Conservation (phyloP, 2,329 filamentous ascomycete genomes). For the Ceratocystis diversiconidia region DNA sequence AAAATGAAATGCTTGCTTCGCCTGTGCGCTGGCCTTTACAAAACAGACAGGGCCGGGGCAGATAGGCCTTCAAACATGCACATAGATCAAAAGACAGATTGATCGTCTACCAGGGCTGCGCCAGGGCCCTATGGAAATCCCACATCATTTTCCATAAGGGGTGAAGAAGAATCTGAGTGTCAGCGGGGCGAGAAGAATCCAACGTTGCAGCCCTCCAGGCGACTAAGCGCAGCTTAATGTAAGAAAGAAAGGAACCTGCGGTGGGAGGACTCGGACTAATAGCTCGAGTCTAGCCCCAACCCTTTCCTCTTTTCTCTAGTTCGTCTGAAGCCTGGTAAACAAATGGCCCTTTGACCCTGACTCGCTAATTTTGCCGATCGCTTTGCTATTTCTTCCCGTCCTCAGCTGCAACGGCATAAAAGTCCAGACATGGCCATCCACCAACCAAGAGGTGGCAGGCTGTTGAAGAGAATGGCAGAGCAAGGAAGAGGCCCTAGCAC, state of each 20-base stretch:
- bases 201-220: too few species aligned
- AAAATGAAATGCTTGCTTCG: not conserved
- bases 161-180: not conserved
- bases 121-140: not conserved
- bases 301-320: too few species aligned
- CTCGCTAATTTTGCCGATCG: constrained; percentile 1
- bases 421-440: not conserved
- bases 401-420: not conserved
- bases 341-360: not conserved
- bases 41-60: too few species aligned
- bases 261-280: not conserved
- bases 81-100: not conserved
- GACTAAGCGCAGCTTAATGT: not conserved
- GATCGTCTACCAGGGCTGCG: not conserved
- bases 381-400: not conserved
- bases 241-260: not conserved
- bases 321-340: too few species aligned
- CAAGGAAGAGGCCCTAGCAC: too few species aligned
- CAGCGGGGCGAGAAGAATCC: not conserved
- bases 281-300: not conserved
- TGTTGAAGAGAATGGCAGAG: too few species aligned
- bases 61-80: not conserved
- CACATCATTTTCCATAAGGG: not conserved
- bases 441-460: not conserved
- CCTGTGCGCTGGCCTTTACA: not conserved